phyloP scores from a whole-genome alignment of 2,329 filamentous ascomycete species.

The Claviceps fusiformis region DNA sequence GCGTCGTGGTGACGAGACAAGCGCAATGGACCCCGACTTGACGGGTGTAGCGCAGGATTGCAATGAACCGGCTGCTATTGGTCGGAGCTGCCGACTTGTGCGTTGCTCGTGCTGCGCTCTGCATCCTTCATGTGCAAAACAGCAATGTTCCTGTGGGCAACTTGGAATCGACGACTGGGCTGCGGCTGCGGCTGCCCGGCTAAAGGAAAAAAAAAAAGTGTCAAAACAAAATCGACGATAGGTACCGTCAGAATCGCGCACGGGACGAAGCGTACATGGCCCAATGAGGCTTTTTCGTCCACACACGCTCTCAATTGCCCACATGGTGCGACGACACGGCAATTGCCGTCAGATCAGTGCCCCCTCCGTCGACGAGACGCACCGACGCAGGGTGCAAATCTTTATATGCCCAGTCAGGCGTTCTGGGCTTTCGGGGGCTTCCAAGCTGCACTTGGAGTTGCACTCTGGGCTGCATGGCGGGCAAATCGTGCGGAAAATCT shows the following conservation, averaged over 20 bases:
- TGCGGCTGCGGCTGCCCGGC: not conserved
- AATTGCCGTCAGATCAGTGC: not conserved
- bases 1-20: not conserved
- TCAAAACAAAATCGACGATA: not conserved
- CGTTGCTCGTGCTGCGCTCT: not conserved
- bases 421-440: too few species aligned
- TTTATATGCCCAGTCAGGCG: too few species aligned
- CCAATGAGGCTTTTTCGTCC: not conserved
- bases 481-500: not conserved
- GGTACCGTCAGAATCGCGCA: not conserved
- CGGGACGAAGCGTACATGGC: not conserved
- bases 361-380: not conserved
- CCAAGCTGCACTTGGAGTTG: too few species aligned
- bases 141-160: not conserved
- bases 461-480: not conserved
- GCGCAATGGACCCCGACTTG: not conserved
- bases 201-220: not conserved
- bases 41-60: not conserved
- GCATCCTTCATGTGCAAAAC: constrained; percentile 2
- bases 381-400: not conserved
- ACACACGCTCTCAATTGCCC: not conserved
- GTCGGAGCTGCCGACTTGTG: not conserved
- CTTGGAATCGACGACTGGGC: not conserved
- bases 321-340: not conserved
- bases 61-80: constrained; percentile 4